Evolutionary conservation across 176 grass and related monocot genomes (phyloP).

Genomic region (Cenchrus americanus): DNA sequence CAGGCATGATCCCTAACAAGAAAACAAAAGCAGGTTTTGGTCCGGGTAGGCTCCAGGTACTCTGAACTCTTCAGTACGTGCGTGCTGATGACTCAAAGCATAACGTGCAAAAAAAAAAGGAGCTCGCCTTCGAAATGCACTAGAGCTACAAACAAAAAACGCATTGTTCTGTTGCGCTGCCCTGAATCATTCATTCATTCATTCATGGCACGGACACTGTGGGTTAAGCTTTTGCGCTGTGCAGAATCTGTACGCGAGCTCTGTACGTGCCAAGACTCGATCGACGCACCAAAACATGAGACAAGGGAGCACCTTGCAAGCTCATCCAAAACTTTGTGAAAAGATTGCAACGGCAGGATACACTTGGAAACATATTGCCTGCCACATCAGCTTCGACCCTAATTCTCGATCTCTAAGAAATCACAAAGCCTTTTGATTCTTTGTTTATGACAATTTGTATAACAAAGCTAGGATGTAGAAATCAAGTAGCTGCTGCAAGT

Average conservation of each 20-base stretch:
- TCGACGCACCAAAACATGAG: not conserved
- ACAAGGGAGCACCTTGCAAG: not conserved
- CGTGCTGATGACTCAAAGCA: slow-evolving; percentile 8
- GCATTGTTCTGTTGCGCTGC: not conserved
- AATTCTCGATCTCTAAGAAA: not conserved
- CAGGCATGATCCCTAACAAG: slow-evolving; percentile 44
- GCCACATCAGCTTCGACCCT: not conserved
- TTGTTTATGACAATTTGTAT: not conserved
- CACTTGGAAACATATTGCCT: not conserved
- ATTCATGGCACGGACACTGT: not conserved
- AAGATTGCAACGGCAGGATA: not conserved
- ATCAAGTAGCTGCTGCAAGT: slow-evolving; percentile 3
- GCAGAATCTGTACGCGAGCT: not conserved
- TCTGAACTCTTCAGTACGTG: slow-evolving; percentile 19
- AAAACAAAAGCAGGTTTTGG: slow-evolving; percentile 48
- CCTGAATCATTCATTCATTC: not conserved
- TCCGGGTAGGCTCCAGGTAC: slow-evolving; percentile 43
- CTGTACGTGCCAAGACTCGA: slow-evolving; percentile 8
- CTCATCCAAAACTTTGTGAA: not conserved
- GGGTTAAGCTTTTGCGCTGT: slow-evolving; percentile 17
- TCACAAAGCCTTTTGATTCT: not conserved
- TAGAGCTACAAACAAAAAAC: slow-evolving; percentile 43
- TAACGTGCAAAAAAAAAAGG: slow-evolving; percentile 4
- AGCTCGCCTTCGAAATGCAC: slow-evolving; percentile 41
- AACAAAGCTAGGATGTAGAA: not conserved